Conservation (phyloP, 352 stramenopile species). For the Peronospora farinosa region DNA sequence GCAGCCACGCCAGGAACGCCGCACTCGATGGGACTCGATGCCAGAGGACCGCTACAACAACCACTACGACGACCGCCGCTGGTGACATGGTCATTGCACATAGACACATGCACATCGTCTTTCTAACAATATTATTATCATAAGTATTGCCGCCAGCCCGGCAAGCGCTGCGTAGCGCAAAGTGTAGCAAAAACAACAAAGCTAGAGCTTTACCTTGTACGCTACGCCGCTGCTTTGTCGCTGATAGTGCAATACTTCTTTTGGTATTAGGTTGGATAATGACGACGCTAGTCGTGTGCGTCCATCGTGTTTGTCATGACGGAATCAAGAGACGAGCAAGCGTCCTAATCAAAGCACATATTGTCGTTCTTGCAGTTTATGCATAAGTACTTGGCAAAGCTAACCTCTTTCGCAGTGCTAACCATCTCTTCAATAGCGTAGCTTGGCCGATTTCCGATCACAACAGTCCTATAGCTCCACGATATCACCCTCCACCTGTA, state of each 20-base stretch:
- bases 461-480: slow-evolving; percentile 38
- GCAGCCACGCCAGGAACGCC: slow-evolving; percentile 17
- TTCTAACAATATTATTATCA: slow-evolving; percentile 42
- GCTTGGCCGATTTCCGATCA: not conserved
- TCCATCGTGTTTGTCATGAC: not conserved
- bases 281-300: slow-evolving; percentile 7
- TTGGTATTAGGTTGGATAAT: slow-evolving; percentile 27
- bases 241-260: slow-evolving; percentile 28
- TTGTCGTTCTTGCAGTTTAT: slow-evolving; percentile 21
- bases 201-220: slow-evolving; percentile 29
- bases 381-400: not conserved
- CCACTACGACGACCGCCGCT: slow-evolving; percentile 28
- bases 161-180: slow-evolving; percentile 29
- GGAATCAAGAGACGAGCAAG: slow-evolving; percentile 3
- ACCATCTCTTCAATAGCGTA: slow-evolving; percentile 18
- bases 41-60: slow-evolving; percentile 30
- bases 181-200: slow-evolving; percentile 32
- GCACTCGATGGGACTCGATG: slow-evolving; percentile 36
- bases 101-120: slow-evolving; percentile 6
- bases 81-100: slow-evolving; percentile 18
- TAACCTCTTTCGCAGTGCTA: slow-evolving; percentile 6
- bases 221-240: slow-evolving; percentile 27
- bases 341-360: slow-evolving; percentile 28
- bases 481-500: slow-evolving; percentile 56
- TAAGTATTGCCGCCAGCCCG: slow-evolving; percentile 29